Percentiles rank a stretch among this genome's conserved stretches.
These are phyloP conservation scores for Miscanthus lutarioriparius DNA, from an alignment of 176 grass and related monocot genomes.

Conservation along the genomic window DNA sequence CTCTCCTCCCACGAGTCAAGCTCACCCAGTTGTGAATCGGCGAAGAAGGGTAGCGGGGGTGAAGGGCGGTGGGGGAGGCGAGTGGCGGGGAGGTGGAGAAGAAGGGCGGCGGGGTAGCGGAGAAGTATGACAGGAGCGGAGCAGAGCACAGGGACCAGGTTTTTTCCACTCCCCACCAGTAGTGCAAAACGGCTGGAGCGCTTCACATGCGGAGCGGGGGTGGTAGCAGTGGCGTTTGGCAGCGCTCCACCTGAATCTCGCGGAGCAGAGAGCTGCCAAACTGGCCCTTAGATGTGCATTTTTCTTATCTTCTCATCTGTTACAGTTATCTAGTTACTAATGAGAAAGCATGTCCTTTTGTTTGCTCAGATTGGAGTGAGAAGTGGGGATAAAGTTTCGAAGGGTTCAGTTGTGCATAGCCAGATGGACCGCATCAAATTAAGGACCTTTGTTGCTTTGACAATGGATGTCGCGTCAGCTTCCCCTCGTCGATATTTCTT, in stretches of 20 bases:
- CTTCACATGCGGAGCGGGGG: background rate
- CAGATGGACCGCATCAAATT: slow-evolving; percentile 53
- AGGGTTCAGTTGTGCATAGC: slow-evolving; percentile 43
- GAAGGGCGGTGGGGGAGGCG: too few species aligned
- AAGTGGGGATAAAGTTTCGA: slow-evolving; percentile 35
- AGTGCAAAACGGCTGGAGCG: background rate
- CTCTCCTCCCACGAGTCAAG: background rate
- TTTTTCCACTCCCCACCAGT: too few species aligned
- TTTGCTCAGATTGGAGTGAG: slow-evolving; percentile 33
- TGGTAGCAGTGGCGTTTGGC: background rate
- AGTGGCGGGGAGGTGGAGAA: too few species aligned
- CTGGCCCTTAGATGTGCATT: background rate
- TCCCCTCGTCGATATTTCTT: slow-evolving; percentile 96
- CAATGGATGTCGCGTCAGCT: slow-evolving; percentile 91
- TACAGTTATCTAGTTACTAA: slow-evolving; percentile 9
- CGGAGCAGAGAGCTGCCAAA: background rate
- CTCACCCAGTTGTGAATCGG: background rate
- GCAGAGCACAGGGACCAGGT: background rate
- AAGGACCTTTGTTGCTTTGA: slow-evolving; percentile 68
- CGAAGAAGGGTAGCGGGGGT: too few species aligned
- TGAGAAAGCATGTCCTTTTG: slow-evolving; percentile 7
- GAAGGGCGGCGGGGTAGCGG: background rate
- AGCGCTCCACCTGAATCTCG: background rate
- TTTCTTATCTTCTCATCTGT: slow-evolving; percentile 12
- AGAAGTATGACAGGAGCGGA: background rate